Evolutionary conservation across 345 rosid genomes (phyloP).

Genomic region (Melaleuca alternifolia): DNA sequence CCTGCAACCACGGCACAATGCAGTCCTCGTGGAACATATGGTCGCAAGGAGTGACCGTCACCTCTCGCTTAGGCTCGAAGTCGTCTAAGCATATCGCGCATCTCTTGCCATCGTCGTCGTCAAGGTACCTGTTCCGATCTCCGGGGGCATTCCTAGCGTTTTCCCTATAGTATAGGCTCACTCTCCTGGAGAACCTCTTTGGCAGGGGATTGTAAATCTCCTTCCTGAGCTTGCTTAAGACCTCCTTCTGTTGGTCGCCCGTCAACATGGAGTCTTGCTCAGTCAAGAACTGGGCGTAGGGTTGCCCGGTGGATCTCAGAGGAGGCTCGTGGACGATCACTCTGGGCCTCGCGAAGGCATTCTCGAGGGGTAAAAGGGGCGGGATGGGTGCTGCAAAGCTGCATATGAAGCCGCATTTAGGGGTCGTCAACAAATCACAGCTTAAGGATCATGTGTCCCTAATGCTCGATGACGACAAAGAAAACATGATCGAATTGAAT

Average conservation of each 20-base stretch:
- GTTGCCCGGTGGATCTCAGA: not conserved
- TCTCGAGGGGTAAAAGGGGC: not conserved
- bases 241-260: conserved; percentile 19
- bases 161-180: conserved; percentile 50
- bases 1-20: conserved; percentile 66
- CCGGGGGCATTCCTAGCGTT: not conserved
- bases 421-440: not conserved
- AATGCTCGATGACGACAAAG: not conserved
- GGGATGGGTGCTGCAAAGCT: not conserved
- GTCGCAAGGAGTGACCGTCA: conserved; percentile 65
- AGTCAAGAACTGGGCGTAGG: not conserved
- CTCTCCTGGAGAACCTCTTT: conserved; percentile 25
- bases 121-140: not conserved
- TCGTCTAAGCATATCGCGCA: conserved; percentile 81
- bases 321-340: conserved; percentile 4
- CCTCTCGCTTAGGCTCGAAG: conserved; percentile 52
- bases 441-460: not conserved
- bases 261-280: conserved; percentile 9
- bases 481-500: not conserved
- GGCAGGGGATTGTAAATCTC: conserved; percentile 47
- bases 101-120: conserved; percentile 43
- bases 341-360: not conserved
- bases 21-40: conserved; percentile 90
- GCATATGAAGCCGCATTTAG: not conserved
- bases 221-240: conserved; percentile 41